Conservation (phyloP, 2,329 filamentous ascomycete species). For the Coniochaeta pulveracea region DNA sequence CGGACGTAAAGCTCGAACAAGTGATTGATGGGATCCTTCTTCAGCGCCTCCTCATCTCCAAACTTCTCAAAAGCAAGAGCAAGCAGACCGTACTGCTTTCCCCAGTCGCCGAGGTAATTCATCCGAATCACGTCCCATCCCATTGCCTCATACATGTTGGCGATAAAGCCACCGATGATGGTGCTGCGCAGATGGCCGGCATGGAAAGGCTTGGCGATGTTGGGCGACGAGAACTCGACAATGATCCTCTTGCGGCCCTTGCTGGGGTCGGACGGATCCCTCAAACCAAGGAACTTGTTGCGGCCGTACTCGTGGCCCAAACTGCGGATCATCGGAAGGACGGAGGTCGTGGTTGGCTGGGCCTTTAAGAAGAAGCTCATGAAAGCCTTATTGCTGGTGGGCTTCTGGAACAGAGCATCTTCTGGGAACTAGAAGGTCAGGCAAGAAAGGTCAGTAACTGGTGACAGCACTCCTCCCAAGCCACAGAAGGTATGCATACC, state of each 20-base stretch:
- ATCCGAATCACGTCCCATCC: conserved; percentile 66
- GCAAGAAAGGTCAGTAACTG: conserved; percentile 6
- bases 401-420: conserved; percentile 62
- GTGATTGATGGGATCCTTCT: conserved; percentile 68
- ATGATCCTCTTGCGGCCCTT: conserved; percentile 56
- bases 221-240: conserved; percentile 76
- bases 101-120: conserved; percentile 76
- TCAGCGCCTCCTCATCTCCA: conserved; percentile 60
- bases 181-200: conserved; percentile 68
- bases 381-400: conserved; percentile 54
- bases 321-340: conserved; percentile 59
- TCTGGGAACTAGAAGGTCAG: conserved; percentile 44
- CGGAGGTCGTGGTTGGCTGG: conserved; percentile 49
- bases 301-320: conserved; percentile 51
- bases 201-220: conserved; percentile 79
- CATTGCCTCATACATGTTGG: conserved; percentile 57
- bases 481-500: too few relatives aligned
- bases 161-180: conserved; percentile 68
- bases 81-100: conserved; percentile 64
- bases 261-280: conserved; percentile 48
- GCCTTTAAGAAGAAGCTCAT: conserved; percentile 73
- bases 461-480: too few relatives aligned
- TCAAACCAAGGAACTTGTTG: conserved; percentile 48
- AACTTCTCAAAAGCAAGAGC: conserved; percentile 67
- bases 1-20: conserved; percentile 73